Base-by-base conservation (phyloP, 495 filamentous ascomycete species). In the Penicillium angulare region DNA sequence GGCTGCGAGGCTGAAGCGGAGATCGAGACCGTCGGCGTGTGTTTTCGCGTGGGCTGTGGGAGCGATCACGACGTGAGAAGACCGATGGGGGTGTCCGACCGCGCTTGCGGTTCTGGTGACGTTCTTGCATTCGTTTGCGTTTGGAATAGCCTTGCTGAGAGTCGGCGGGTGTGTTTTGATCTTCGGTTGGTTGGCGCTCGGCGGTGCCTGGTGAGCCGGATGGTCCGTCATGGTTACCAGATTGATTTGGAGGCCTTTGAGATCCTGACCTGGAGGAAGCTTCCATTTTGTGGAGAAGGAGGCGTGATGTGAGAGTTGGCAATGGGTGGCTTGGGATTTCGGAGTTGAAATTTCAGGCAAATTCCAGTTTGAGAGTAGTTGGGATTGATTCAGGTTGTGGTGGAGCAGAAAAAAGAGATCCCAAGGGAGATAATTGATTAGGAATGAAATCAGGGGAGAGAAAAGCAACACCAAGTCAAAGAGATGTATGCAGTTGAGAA, bases 111-210 rank as follows among this genome's bases (percentile, higher is more conserved):
- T 61, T 66, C 51, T 74, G 74, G 42, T 73, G 69, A 43, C 74
- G 66, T 48, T 77, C 74, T 48, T 77, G 69, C 24, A 71, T 55
- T 32, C 74, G 69, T 53, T 65, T 71, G 53, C 74, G 72, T 50
- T 73, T 77, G 38, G 64, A 64, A 12, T 45, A 16, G 15, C 44
- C 18, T 16, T 39, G 43, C 15, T 63, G 47, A 33, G 50, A 60
- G 3, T 67, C 43, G 15, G 53, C 49, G 10, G 55, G 41, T 22
- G 32, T 26, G 4, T 43, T 24, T 13, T 29, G 23, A 18, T 61
- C 68, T 10, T 72, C 61, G 20, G 63, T 39, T 13, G 50, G 7
- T n/a, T 53, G 66, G 36, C 62, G 57, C 49, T 70, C 71, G 0
- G 38, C 8, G 23, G 47, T 17, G 17, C 22, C 33, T 34, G 49